These are phyloP conservation scores for Venturia nashicola DNA, from an alignment of 2,329 filamentous ascomycete genomes.

Conservation along the genomic window DNA sequence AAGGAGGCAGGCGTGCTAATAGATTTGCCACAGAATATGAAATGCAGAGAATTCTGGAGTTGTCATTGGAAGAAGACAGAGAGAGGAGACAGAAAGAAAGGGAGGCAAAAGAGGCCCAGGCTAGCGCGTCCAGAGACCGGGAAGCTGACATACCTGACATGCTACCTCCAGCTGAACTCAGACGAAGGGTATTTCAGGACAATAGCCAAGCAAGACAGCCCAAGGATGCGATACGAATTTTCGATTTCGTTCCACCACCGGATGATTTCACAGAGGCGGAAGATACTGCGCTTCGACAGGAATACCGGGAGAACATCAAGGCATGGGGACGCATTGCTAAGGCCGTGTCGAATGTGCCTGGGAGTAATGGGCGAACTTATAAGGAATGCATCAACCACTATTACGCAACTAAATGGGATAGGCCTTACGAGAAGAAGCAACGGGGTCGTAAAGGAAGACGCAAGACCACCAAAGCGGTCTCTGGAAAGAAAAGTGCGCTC, in stretches of 20 bases:
- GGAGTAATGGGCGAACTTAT: slow-evolving; percentile 47
- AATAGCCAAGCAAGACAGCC: slow-evolving; percentile 52
- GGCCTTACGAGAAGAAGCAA: slow-evolving; percentile 49
- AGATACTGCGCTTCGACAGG: slow-evolving; percentile 56
- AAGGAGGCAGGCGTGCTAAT: slow-evolving; percentile 30
- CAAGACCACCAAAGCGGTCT: slow-evolving; percentile 28
- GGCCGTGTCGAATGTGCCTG: slow-evolving; percentile 14
- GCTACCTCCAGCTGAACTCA: slow-evolving; percentile 48
- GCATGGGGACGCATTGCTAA: slow-evolving; percentile 67
- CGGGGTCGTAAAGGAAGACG: slow-evolving; percentile 14
- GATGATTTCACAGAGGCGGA: slow-evolving; percentile 68
- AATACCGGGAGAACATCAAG: slow-evolving; percentile 65
- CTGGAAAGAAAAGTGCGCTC: slow-evolving; percentile 44
- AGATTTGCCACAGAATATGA: slow-evolving; percentile 62
- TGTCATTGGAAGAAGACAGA: slow-evolving; percentile 58
- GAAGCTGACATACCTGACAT: slow-evolving; percentile 65
- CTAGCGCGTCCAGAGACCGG: slow-evolving; percentile 55
- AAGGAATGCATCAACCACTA: slow-evolving; percentile 78
- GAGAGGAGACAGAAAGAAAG: slow-evolving; percentile 55
- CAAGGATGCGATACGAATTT: slow-evolving; percentile 54
- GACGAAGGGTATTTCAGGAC: slow-evolving; percentile 50
- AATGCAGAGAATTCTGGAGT: slow-evolving; percentile 57
- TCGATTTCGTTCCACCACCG: slow-evolving; percentile 58
- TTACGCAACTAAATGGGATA: slow-evolving; percentile 65
- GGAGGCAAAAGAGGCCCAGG: slow-evolving; percentile 35